These are phyloP conservation scores for Haberlea rhodopensis DNA, from an alignment of 257 asterid genomes.

Conservation along the genomic window DNA sequence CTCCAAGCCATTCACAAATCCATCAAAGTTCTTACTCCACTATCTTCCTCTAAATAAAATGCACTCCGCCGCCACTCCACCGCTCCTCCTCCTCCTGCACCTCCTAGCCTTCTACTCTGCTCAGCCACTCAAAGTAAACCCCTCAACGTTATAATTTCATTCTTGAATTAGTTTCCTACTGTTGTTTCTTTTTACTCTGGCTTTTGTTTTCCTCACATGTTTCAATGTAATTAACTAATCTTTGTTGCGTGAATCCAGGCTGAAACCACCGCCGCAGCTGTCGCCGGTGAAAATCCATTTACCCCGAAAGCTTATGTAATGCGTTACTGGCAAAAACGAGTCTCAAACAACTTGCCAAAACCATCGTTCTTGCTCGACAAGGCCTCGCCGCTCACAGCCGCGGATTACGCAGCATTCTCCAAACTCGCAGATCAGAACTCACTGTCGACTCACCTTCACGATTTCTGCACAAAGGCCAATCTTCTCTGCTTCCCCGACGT, in stretches of 20 bases:
- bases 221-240: background rate
- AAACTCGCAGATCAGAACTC: conserved; percentile 50
- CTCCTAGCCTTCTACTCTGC: background rate
- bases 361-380: conserved; percentile 50
- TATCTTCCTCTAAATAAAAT: conserved; percentile 23
- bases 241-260: conserved; percentile 37
- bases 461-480: background rate
- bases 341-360: conserved; percentile 42
- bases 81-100: conserved; percentile 24
- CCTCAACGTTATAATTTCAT: background rate
- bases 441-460: conserved; percentile 4
- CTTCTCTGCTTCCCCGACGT: conserved; percentile 35
- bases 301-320: conserved; percentile 42
- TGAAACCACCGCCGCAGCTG: conserved; percentile 12
- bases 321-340: conserved; percentile 58
- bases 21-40: conserved; percentile 25
- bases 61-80: conserved; percentile 22
- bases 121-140: conserved; percentile 32
- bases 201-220: too few relatives aligned
- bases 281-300: conserved; percentile 40
- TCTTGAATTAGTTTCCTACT: background rate
- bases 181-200: background rate
- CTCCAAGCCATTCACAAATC: conserved; percentile 29
- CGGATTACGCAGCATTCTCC: conserved; percentile 34
- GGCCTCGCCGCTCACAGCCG: conserved; percentile 56